Evolutionary conservation across 495 filamentous ascomycete species (phyloP).

Genomic region (Neurospora pannonica): DNA sequence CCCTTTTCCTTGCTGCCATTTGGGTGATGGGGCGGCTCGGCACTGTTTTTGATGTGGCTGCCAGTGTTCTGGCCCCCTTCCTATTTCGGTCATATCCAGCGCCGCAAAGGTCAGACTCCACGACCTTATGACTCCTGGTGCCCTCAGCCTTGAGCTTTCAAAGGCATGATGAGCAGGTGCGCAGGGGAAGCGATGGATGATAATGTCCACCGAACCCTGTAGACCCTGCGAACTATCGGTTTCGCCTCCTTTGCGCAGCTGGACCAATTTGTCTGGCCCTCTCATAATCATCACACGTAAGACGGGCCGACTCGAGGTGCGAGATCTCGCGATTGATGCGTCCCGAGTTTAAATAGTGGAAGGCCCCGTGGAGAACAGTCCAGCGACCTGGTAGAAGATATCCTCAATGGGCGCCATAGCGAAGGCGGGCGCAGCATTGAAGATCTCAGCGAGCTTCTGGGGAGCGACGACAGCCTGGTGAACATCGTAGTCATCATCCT

Average conservation of each 20-base stretch:
- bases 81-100: background rate
- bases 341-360: background rate
- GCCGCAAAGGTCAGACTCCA: slow-evolving; percentile 5
- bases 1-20: background rate
- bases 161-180: background rate
- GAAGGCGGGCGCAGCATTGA: slow-evolving; percentile 63
- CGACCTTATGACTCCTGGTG: background rate
- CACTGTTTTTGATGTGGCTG: background rate
- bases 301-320: background rate
- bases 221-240: background rate
- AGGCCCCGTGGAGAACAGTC: slow-evolving; percentile 44
- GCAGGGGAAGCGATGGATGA: background rate
- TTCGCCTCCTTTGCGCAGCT: background rate
- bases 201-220: background rate
- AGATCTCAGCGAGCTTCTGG: slow-evolving; percentile 61
- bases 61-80: background rate
- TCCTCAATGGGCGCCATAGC: slow-evolving; percentile 69
- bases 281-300: background rate
- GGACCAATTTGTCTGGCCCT: background rate
- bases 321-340: background rate
- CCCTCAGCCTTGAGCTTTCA: background rate
- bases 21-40: background rate
- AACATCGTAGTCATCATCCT: slow-evolving; percentile 27
- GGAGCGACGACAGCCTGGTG: slow-evolving; percentile 46
- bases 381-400: slow-evolving; percentile 66